Evolutionary conservation across 306 rosid genomes (phyloP).

Genomic region (Malus sylvestris): DNA sequence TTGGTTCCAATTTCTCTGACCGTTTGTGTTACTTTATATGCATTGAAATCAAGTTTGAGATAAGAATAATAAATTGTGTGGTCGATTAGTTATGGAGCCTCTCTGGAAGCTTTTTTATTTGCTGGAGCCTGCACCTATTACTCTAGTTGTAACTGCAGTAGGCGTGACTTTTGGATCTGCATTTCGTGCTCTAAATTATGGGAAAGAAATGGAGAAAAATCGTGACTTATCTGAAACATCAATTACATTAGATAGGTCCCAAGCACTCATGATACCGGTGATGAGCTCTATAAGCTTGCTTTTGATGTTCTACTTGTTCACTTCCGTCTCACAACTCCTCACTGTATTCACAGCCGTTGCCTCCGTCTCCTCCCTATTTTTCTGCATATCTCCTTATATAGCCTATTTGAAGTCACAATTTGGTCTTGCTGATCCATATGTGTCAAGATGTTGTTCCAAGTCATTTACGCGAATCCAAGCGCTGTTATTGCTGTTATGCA

Average conservation of each 20-base stretch:
- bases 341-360: slow-evolving; percentile 89
- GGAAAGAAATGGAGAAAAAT: slow-evolving; percentile 93
- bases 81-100: slow-evolving; percentile 57
- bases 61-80: slow-evolving; percentile 1
- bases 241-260: slow-evolving; percentile 80
- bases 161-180: slow-evolving; percentile 93
- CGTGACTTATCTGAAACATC: slow-evolving; percentile 79
- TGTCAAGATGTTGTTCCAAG: slow-evolving; percentile 92
- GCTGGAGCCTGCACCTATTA: slow-evolving; percentile 88
- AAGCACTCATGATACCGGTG: slow-evolving; percentile 93
- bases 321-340: slow-evolving; percentile 86
- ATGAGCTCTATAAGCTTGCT: slow-evolving; percentile 96
- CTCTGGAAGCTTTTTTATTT: slow-evolving; percentile 71
- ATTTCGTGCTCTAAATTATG: slow-evolving; percentile 86
- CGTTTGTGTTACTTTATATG: slow-evolving; percentile 1
- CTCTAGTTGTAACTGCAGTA: slow-evolving; percentile 79
- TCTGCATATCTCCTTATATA: slow-evolving; percentile 69
- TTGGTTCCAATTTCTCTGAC: slow-evolving; percentile 32
- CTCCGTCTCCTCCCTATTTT: slow-evolving; percentile 75
- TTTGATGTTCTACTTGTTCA: slow-evolving; percentile 94
- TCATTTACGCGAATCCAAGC: slow-evolving; percentile 78
- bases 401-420: slow-evolving; percentile 58
- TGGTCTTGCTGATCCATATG: slow-evolving; percentile 81
- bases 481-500: slow-evolving; percentile 52
- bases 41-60: slow-evolving; percentile 20